phyloP scores from a whole-genome alignment of 2,329 filamentous ascomycete genomes.

The Trichophyton schoenleinii region DNA sequence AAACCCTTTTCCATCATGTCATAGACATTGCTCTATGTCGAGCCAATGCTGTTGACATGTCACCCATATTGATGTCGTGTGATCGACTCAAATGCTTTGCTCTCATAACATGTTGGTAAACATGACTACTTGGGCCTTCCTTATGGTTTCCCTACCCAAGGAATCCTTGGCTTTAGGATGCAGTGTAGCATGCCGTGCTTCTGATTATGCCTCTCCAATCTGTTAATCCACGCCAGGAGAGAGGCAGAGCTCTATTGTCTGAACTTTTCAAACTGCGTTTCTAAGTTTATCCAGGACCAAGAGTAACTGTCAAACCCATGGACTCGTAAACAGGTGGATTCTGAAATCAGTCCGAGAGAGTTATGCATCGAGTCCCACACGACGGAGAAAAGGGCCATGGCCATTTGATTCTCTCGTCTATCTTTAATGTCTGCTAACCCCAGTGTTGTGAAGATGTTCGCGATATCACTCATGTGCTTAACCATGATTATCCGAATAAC shows the following conservation, averaged over 20 bases:
- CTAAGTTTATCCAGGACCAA: conserved; percentile 56
- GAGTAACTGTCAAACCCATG: conserved; percentile 44
- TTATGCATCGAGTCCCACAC: conserved; percentile 49
- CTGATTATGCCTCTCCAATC: conserved; percentile 64
- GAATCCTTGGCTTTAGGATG: conserved; percentile 79
- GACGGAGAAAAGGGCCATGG: conserved; percentile 43
- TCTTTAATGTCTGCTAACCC: conserved; percentile 60
- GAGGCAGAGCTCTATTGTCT: conserved; percentile 67
- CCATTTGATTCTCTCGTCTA: conserved; percentile 34
- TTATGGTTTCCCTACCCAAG: conserved; percentile 61
- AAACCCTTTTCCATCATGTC: conserved; percentile 10
- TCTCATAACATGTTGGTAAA: conserved; percentile 80
- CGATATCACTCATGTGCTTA: conserved; percentile 99
- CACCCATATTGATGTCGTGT: conserved; percentile 44
- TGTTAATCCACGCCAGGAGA: conserved; percentile 48
- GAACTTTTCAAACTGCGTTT: conserved; percentile 64
- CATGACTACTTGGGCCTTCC: conserved; percentile 69
- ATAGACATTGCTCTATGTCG: conserved; percentile 10
- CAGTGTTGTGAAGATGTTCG: conserved; percentile 80
- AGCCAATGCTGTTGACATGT: conserved; percentile 25
- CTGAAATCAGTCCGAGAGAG: conserved; percentile 41
- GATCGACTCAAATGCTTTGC: conserved; percentile 66
- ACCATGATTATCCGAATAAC: conserved; percentile 99
- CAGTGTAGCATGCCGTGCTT: conserved; percentile 60
- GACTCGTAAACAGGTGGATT: conserved; percentile 36